Percentiles rank a stretch among this genome's conserved stretches.
Conservation (phyloP, 345 rosid species). For the Stellera chamaejasme region DNA sequence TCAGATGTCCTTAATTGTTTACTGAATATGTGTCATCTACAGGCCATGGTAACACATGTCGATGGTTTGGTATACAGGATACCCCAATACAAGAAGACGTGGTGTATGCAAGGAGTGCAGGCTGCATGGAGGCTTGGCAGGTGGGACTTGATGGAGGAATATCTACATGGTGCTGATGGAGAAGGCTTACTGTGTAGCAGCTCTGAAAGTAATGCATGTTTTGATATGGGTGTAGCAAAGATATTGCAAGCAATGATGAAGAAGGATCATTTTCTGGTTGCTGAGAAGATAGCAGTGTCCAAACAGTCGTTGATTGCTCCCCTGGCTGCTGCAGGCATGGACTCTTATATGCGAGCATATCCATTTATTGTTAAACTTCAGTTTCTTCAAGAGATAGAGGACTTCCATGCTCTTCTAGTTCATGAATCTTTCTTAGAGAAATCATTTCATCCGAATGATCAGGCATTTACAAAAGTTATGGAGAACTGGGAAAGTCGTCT, state of each 20-base stretch:
- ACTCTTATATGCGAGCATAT: conserved; percentile 85
- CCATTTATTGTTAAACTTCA: conserved; percentile 92
- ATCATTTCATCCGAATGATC: conserved; percentile 48
- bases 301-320: conserved; percentile 96
- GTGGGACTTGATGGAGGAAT: conserved; percentile 98
- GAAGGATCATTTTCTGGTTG: conserved; percentile 71
- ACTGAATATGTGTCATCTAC: conserved; percentile 94
- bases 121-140: conserved; percentile 98
- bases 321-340: conserved; percentile 99
- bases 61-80: conserved; percentile 90
- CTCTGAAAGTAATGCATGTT: conserved; percentile 91
- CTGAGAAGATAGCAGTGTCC: conserved; percentile 72
- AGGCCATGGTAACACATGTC: conserved; percentile 94
- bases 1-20: conserved; percentile 92
- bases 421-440: conserved; percentile 81
- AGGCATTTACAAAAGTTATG: conserved; percentile 49
- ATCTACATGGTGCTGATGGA: conserved; percentile 76
- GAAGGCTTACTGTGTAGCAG: conserved; percentile 83
- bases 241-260: conserved; percentile 91
- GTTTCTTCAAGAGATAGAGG: conserved; percentile 79
- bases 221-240: conserved; percentile 94
- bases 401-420: conserved; percentile 58
- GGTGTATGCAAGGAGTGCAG: conserved; percentile 99
- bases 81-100: conserved; percentile 85
- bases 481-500: conserved; percentile 86